phyloP scores from a whole-genome alignment of 2,329 filamentous ascomycete genomes.

The Monosporascus sp. region DNA sequence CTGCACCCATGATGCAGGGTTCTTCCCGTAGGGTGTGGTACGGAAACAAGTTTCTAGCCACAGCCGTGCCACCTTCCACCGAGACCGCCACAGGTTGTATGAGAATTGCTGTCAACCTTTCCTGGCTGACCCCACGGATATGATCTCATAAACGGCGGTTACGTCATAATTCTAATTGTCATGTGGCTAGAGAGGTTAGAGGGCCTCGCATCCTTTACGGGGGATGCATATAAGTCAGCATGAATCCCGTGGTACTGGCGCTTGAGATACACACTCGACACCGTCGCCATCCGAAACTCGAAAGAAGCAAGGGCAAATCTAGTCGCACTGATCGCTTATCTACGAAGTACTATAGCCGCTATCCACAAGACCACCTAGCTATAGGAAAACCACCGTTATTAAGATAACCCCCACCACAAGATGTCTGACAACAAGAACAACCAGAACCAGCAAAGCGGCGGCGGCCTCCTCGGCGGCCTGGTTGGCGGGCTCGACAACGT shows the following conservation, averaged over 20 bases:
- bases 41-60: conserved; percentile 25
- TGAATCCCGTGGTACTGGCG: no score
- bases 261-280: no score
- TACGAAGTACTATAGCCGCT: no score
- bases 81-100: conserved; percentile 12
- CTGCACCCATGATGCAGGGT: no score
- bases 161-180: neutral
- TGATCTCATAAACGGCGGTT: neutral
- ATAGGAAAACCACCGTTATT: neutral
- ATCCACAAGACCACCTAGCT: no score
- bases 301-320: no score
- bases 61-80: conserved; percentile 8
- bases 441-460: conserved; percentile 1
- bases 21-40: neutral
- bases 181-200: neutral
- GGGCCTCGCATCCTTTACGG: neutral
- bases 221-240: neutral
- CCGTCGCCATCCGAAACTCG: no score
- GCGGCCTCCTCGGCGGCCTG: conserved; percentile 27
- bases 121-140: conserved; percentile 1
- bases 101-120: neutral
- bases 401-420: conserved; percentile 2
- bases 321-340: no score
- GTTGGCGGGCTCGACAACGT: conserved; percentile 27
- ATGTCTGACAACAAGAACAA: conserved; percentile 25